These are phyloP conservation scores for Aspergillus campestris DNA, from an alignment of 495 filamentous ascomycete species.

Conservation along the genomic window DNA sequence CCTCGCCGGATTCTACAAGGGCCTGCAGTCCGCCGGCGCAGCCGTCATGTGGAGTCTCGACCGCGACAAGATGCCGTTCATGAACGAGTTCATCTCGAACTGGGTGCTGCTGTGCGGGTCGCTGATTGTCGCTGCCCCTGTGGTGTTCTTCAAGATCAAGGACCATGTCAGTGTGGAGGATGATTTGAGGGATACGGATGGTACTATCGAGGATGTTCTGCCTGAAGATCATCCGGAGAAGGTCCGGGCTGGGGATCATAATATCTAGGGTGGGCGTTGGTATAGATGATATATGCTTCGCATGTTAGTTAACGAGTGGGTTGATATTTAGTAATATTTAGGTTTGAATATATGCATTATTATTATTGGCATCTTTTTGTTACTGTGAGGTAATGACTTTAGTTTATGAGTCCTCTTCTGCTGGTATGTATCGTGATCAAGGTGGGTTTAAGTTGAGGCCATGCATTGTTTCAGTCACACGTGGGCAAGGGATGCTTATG, in stretches of 20 bases:
- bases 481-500: too few relatives aligned
- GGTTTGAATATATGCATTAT: too few relatives aligned
- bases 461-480: too few relatives aligned
- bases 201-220: slow-evolving; percentile 61
- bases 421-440: too few relatives aligned
- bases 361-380: too few relatives aligned
- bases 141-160: slow-evolving; percentile 64
- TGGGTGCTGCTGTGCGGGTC: slow-evolving; percentile 62
- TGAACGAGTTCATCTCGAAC: slow-evolving; percentile 41
- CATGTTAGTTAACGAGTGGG: too few relatives aligned
- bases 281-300: too few relatives aligned
- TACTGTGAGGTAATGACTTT: too few relatives aligned
- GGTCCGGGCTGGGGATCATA: neutral
- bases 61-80: slow-evolving; percentile 48
- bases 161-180: slow-evolving; percentile 63
- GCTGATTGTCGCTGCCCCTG: slow-evolving; percentile 59
- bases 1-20: slow-evolving; percentile 88
- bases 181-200: slow-evolving; percentile 67
- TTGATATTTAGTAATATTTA: too few relatives aligned
- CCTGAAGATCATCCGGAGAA: slow-evolving; percentile 8
- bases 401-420: too few relatives aligned
- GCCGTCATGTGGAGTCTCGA: slow-evolving; percentile 79
- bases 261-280: too few relatives aligned
- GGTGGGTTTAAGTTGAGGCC: too few relatives aligned
- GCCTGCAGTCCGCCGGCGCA: slow-evolving; percentile 77